A percentile compares a stretch with the other conserved stretches of the same genome.
These are phyloP conservation scores for Schoenoplectus triqueter DNA, from an alignment of 202 grass and related monocot species.

Conservation along the genomic window DNA sequence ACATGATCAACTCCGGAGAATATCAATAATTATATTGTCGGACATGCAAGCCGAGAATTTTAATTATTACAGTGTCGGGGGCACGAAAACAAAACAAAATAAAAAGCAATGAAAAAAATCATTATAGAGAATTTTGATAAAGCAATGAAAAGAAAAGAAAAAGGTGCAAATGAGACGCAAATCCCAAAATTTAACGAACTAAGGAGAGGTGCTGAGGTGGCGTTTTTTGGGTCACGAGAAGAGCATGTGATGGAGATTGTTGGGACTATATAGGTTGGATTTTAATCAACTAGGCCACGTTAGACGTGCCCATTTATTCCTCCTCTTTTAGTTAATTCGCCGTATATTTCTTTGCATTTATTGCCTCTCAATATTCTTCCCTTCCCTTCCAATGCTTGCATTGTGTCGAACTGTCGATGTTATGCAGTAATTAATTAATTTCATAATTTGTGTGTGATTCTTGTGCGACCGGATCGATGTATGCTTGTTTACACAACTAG, in stretches of 20 bases:
- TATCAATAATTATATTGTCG: conserved; percentile 24
- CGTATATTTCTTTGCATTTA: conserved; percentile 18
- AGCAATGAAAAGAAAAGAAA: not conserved
- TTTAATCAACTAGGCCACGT: conserved; percentile 51
- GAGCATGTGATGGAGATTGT: conserved; percentile 44
- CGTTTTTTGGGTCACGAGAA: conserved; percentile 47
- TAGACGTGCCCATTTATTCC: conserved; percentile 40
- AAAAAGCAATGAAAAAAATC: conserved; percentile 24
- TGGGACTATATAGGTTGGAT: conserved; percentile 35
- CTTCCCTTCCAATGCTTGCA: not conserved
- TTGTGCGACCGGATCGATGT: not conserved
- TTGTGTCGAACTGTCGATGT: not conserved
- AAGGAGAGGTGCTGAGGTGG: conserved; percentile 32
- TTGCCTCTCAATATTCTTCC: not conserved
- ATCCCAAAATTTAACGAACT: conserved; percentile 94
- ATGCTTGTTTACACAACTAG: not conserved
- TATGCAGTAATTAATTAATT: not conserved
- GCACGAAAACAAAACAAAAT: not conserved
- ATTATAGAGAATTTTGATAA: conserved; percentile 24
- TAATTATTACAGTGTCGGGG: conserved; percentile 15
- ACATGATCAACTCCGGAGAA: conserved; percentile 25
- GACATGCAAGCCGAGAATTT: conserved; percentile 27
- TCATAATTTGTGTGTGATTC: not conserved
- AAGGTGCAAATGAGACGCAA: conserved; percentile 54
- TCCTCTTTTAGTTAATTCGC: not conserved